A percentile compares a stretch with the other conserved stretches of the same genome.
These are phyloP conservation scores for Mortierella sp. DNA, from an alignment of 371 early-diverging fungal genomes.

Conservation along the genomic window DNA sequence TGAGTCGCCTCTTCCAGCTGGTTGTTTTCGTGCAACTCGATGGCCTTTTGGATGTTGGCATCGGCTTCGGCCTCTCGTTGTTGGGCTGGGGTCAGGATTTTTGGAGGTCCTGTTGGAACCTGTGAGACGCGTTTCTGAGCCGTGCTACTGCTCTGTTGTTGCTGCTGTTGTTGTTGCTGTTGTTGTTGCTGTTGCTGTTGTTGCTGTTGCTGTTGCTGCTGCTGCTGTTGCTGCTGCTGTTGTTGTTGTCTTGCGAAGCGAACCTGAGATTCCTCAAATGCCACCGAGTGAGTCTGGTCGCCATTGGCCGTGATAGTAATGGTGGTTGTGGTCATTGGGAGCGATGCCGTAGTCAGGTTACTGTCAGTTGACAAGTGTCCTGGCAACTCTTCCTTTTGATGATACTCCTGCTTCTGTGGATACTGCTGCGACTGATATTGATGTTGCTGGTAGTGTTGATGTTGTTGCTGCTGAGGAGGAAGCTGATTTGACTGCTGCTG, in stretches of 20 bases:
- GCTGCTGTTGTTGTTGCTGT: not conserved
- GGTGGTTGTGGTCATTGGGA: slow-evolving; percentile 18
- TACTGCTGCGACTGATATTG: slow-evolving; percentile 17
- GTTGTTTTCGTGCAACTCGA: slow-evolving; percentile 77
- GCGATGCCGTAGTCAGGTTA: not conserved
- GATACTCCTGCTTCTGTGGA: not conserved
- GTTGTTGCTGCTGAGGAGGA: slow-evolving; percentile 14
- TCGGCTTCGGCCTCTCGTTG: slow-evolving; percentile 60
- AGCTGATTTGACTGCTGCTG: slow-evolving; percentile 5
- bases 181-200: not conserved
- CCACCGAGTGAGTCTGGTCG: slow-evolving; percentile 25
- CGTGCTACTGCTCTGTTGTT: not conserved
- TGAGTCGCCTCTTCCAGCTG: slow-evolving; percentile 83
- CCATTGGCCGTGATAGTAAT: slow-evolving; percentile 30
- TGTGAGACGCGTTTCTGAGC: not conserved
- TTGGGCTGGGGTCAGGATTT: slow-evolving; percentile 42
- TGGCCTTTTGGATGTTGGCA: slow-evolving; percentile 66
- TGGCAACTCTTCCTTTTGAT: slow-evolving; percentile 6
- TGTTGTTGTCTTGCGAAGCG: not conserved
- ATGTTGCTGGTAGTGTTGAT: slow-evolving; percentile 16
- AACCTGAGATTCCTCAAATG: slow-evolving; percentile 29
- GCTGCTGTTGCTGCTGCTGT: not conserved
- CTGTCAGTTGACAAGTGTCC: not conserved
- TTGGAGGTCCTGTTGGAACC: not conserved
- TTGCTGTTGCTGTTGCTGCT: not conserved